A percentile compares a stretch with the other conserved stretches of the same genome.
These are phyloP conservation scores for Lentinula aciculospora DNA, from an alignment of 768 basidiomycete species.

Conservation along the genomic window DNA sequence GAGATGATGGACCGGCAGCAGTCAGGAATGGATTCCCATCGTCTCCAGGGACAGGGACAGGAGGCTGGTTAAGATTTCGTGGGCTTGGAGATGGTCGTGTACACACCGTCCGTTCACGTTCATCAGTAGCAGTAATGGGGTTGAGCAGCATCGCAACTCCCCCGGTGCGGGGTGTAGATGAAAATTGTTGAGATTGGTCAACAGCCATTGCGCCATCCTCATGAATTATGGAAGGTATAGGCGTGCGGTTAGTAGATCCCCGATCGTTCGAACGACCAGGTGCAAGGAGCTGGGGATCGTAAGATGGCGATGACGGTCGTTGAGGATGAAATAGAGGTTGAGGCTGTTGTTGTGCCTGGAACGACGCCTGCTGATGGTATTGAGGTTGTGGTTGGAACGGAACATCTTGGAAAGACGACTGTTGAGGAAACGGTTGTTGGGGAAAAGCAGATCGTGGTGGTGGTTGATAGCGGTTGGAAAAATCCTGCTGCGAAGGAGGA, in stretches of 20 bases:
- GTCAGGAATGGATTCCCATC: constrained; percentile 4
- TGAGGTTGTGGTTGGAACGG: constrained; percentile 9
- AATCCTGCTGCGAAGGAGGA: constrained; percentile 24
- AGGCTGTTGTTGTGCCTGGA: background rate
- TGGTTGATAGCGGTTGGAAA: constrained; percentile 22
- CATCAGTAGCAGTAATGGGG: background rate
- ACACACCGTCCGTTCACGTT: background rate
- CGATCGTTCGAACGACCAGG: background rate
- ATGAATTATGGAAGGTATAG: background rate
- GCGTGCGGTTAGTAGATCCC: background rate
- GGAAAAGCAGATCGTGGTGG: constrained; percentile 45
- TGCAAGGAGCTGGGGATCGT: background rate
- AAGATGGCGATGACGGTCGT: background rate
- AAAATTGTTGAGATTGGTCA: background rate
- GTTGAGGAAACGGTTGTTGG: constrained; percentile 45
- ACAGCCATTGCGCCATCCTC: background rate
- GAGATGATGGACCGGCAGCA: background rate
- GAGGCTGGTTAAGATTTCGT: background rate
- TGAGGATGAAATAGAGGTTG: background rate
- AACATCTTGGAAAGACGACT: constrained; percentile 13
- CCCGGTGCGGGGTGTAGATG: background rate
- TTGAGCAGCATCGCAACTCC: constrained; percentile 7
- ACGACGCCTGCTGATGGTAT: constrained; percentile 13
- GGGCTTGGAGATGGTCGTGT: background rate
- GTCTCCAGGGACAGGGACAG: background rate